Percentiles rank a stretch among this genome's conserved stretches.
phyloP scores from a whole-genome alignment of 2,329 filamentous ascomycete genomes.

The Epichloe sylvatica region DNA sequence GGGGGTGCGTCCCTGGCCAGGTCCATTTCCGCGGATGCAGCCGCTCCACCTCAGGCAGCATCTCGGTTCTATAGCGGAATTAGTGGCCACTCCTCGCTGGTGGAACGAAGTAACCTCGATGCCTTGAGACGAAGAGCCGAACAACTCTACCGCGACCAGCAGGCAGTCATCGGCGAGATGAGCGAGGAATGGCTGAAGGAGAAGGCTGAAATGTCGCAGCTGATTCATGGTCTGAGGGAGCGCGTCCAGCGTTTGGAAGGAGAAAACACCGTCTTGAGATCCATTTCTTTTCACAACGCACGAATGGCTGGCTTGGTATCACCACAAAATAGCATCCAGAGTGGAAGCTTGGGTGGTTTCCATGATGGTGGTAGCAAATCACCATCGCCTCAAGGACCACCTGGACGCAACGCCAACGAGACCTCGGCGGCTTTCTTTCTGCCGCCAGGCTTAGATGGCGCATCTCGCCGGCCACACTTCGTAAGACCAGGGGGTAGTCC shows the following conservation, averaged over 20 bases:
- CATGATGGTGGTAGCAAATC: conserved; percentile 7
- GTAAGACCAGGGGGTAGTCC: conserved; percentile 16
- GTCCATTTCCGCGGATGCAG: conserved; percentile 18
- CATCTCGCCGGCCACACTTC: conserved; percentile 21
- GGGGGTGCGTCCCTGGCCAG: conserved; percentile 14
- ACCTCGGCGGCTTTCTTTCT: conserved; percentile 13
- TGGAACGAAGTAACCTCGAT: conserved; percentile 36
- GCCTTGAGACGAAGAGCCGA: conserved; percentile 39
- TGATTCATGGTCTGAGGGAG: conserved; percentile 28
- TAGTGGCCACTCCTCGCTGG: conserved; percentile 21
- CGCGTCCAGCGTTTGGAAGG: conserved; percentile 22
- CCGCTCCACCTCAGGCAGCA: conserved; percentile 18
- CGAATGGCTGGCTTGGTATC: conserved; percentile 18
- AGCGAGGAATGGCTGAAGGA: conserved; percentile 32
- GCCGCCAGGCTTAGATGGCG: conserved; percentile 21
- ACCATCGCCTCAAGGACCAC: conserved; percentile 9
- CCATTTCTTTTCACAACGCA: conserved; percentile 16
- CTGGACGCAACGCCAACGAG: conserved; percentile 10
- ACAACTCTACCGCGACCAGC: conserved; percentile 42
- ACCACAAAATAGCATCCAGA: conserved; percentile 16
- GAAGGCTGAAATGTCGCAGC: conserved; percentile 25
- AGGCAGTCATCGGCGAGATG: conserved; percentile 38
- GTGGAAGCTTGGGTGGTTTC: conserved; percentile 13
- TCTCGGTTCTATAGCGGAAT: conserved; percentile 25
- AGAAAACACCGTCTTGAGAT: conserved; percentile 22